Conservation (phyloP, 148 eudicot species). For the Bassia scoparia region DNA sequence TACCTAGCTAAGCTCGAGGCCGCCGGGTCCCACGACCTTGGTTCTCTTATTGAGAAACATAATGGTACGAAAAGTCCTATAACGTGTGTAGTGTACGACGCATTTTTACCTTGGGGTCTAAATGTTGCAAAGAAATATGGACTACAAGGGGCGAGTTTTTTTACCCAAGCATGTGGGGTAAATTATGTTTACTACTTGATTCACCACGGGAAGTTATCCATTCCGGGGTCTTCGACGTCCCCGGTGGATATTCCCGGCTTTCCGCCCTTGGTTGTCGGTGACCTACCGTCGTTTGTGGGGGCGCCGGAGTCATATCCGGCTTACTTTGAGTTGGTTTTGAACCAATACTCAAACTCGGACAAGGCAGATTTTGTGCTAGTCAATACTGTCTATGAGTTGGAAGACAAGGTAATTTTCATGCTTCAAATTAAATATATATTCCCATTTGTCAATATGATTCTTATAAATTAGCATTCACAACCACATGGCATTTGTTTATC, state of each 20-base stretch:
- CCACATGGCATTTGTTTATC: no score
- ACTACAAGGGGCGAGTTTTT: slow-evolving; percentile 34
- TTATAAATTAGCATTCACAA: no score
- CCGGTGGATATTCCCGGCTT: slow-evolving; percentile 41
- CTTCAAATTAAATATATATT: no score
- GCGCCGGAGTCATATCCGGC: slow-evolving; percentile 48
- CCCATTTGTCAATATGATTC: no score
- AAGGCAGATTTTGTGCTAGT: slow-evolving; percentile 58
- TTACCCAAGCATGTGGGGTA: slow-evolving; percentile 46
- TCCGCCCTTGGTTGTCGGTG: slow-evolving; percentile 42
- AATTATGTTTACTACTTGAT: slow-evolving; percentile 33
- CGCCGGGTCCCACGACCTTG: slow-evolving; percentile 31
- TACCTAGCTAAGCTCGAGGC: slow-evolving; percentile 29
- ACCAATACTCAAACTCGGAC: slow-evolving; percentile 45
- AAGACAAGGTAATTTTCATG: slow-evolving; percentile 38
- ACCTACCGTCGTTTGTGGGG: slow-evolving; percentile 49
- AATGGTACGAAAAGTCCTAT: slow-evolving; percentile 23
- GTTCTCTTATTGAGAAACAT: slow-evolving; percentile 26
- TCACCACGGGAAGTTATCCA: slow-evolving; percentile 22
- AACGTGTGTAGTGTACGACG: slow-evolving; percentile 39
- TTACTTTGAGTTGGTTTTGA: slow-evolving; percentile 43
- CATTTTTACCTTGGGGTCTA: slow-evolving; percentile 43
- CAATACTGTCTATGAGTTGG: slow-evolving; percentile 60
- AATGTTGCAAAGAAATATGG: slow-evolving; percentile 35
- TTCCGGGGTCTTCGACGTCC: slow-evolving; percentile 24